Base-by-base conservation (phyloP, 371 early-diverging fungal species). In the Syncephalis plumigaleata region DNA sequence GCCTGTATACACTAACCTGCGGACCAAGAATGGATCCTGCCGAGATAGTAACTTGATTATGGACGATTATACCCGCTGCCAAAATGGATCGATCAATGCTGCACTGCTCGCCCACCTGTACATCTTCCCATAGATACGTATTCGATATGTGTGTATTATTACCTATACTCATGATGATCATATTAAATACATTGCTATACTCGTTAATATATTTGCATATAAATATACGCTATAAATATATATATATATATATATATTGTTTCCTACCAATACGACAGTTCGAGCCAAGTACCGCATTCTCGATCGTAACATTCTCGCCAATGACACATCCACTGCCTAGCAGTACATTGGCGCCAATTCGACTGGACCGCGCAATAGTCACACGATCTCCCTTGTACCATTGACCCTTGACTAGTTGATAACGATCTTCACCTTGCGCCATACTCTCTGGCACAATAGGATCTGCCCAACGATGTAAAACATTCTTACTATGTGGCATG, bases 401-500 rank as follows among this genome's bases (percentile, higher is more conserved):
- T 38, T 84, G 74, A 17, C 84, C 84, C 42, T 86, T 75, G 16
- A 66, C 55, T 59, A 74, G 76, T 44, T 68, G 70, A 59, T 91
- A 92, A 36, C 71, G 63, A 40, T 79, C 72, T 0, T 66, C 75
- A 2, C 65, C 69, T 24, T 63, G 59, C 7, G 86, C 65, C 44
- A 84, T 87, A 57, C 75, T 81, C 52, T 96, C 97, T 2, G 92
- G 91, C 0, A 85, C 86, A 52, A 94, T 66, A 5, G 97, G 95
- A 63, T 82, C 94, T 2, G 84, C 71, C 93, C 93, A 93, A 25
- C 97, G 70, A 8, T 77, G 72, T 46, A 96, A 64, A 42, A 96
- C 65, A 60, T 96, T 93, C 53, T 79, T 75, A 58, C 85, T 82
- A 44, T 2, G 15, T 45, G 8, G 15, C n/a, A n/a, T n/a, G n/a